A percentile compares a stretch with the other conserved stretches of the same genome.
Evolutionary conservation across 2,329 filamentous ascomycete species (phyloP).

Genomic region (Diaporthe citriasiana): DNA sequence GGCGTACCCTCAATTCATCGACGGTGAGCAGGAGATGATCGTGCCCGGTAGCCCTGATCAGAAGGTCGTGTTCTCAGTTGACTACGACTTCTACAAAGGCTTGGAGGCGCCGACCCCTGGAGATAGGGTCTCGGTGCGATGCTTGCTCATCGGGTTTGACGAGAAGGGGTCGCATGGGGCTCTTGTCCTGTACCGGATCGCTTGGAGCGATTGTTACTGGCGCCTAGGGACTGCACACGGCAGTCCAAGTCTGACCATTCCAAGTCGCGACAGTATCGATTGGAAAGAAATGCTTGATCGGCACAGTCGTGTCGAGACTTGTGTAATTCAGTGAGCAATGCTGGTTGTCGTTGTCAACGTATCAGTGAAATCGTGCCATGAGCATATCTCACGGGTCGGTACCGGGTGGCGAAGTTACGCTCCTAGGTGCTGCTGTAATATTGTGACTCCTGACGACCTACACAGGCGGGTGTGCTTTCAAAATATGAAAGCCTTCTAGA

Average conservation of each 20-base stretch:
- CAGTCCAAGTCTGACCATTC: neutral
- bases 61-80: slow-evolving; percentile 9
- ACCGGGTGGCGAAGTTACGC: no score
- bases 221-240: neutral
- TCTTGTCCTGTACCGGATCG: neutral
- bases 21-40: slow-evolving; percentile 10
- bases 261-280: neutral
- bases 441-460: neutral
- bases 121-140: neutral
- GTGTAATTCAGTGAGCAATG: neutral
- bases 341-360: no score
- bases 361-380: no score
- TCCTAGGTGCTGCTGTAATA: no score
- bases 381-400: no score
- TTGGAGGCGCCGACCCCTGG: neutral
- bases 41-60: neutral
- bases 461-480: no score
- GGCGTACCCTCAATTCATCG: slow-evolving; percentile 3
- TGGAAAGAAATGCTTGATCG: neutral
- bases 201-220: neutral
- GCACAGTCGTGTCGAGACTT: neutral
- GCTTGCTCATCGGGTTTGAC: neutral
- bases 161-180: neutral
- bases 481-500: no score
- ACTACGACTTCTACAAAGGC: slow-evolving; percentile 17